A percentile compares a stretch with the other conserved stretches of the same genome.
Conservation (phyloP, 169 alveolate genomes). For the Plasmodium vivax region DNA sequence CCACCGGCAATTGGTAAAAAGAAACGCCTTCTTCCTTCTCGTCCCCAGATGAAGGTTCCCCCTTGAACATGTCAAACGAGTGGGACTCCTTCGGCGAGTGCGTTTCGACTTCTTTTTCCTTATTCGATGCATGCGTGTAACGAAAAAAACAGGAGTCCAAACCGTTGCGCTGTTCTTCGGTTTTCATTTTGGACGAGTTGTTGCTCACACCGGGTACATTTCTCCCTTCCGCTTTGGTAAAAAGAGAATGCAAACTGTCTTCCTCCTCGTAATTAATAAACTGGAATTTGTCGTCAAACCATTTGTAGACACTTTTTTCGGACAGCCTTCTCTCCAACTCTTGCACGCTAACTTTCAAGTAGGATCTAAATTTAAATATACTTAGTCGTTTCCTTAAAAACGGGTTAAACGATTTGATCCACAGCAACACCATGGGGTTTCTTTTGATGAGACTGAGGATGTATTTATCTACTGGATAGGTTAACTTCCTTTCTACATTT, state of each 20-base stretch:
- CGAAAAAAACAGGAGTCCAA: constrained; percentile 19
- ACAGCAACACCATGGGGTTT: constrained; percentile 52
- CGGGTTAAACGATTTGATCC: constrained; percentile 43
- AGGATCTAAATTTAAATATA: constrained; percentile 41
- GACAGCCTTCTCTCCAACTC: constrained; percentile 11
- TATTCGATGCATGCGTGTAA: not conserved
- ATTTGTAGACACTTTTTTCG: constrained; percentile 31
- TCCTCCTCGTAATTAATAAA: constrained; percentile 5
- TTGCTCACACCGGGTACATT: not conserved
- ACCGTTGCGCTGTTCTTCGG: not conserved
- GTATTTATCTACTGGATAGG: constrained; percentile 1
- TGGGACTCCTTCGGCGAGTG: not conserved
- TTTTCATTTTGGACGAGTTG: not conserved
- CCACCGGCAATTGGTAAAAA: not conserved
- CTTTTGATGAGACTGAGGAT: constrained; percentile 1
- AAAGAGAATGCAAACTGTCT: not conserved
- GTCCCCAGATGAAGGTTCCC: not conserved
- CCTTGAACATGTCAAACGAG: not conserved
- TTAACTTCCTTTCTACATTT: constrained; percentile 19
- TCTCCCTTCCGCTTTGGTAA: not conserved
- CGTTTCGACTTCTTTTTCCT: not conserved
- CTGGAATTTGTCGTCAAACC: constrained; percentile 14
- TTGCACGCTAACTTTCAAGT: constrained; percentile 15
- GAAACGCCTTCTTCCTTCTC: not conserved
- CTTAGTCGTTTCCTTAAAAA: constrained; percentile 13